phyloP scores from a whole-genome alignment of 352 stramenopile species.

The Globisporangium uncinulatum region DNA sequence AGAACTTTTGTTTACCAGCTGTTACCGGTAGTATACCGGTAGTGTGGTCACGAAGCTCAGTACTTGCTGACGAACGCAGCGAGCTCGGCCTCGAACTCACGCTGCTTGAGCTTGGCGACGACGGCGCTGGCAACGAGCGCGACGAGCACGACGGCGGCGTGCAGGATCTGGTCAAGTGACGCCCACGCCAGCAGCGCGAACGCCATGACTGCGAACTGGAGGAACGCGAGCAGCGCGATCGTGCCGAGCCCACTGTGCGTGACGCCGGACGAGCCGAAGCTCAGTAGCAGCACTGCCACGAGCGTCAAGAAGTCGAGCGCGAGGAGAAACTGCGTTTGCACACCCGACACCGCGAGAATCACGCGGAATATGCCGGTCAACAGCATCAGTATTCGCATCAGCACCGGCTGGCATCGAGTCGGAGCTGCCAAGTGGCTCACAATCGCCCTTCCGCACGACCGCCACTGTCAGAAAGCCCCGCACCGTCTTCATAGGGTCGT shows the following conservation, averaged over 20 bases:
- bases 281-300: conserved; percentile 36
- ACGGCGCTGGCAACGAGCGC: conserved; percentile 23
- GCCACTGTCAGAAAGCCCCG: too few relatives aligned
- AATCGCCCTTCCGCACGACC: too few relatives aligned
- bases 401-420: too few relatives aligned
- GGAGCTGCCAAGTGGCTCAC: too few relatives aligned
- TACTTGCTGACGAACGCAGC: conserved; percentile 21
- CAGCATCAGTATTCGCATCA: too few relatives aligned
- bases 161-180: conserved; percentile 25
- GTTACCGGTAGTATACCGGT: too few relatives aligned
- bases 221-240: conserved; percentile 25
- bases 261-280: conserved; percentile 21
- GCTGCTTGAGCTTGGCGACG: conserved; percentile 19
- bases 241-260: conserved; percentile 33
- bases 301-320: conserved; percentile 38
- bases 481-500: background rate
- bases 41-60: too few relatives aligned
- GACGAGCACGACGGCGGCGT: conserved; percentile 28
- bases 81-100: conserved; percentile 23
- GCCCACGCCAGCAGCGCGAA: conserved; percentile 27
- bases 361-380: too few relatives aligned
- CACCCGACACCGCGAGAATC: too few relatives aligned
- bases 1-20: too few relatives aligned
- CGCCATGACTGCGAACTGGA: conserved; percentile 36
- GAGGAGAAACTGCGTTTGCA: conserved; percentile 33